Evolutionary conservation across 2,329 filamentous ascomycete species (phyloP), one percentile per base, ranked within the genome.

Genomic region (Fusarium cicatricum): DNA sequence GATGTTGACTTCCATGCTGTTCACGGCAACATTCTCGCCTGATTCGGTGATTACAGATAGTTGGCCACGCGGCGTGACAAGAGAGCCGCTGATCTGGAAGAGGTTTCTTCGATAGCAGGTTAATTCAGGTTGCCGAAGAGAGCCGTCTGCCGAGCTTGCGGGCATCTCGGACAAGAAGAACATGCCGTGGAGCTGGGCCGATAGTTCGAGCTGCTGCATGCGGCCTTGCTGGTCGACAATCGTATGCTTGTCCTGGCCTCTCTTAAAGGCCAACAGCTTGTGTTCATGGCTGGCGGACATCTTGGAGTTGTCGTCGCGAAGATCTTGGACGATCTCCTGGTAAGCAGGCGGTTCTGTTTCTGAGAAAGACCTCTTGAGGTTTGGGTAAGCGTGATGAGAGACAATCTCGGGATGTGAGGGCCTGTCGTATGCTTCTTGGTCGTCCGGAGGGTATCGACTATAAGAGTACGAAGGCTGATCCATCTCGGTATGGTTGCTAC

Each of bases 71-170:
- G 93, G 92, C 12, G 93, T 83, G 34, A 92, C 92, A 53, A 97
- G 85, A 5, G 89, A 92, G 53, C 94, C 94, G 58, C 92, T 96
- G 70, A 97, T 96, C 74, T 97, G 94, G 75, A 98, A 98, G 42
- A 98, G 81, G 71, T 98, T 98, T 41, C 94, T 87, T 62, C 94
- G 90, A 76, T 98, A 98, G 81, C 94, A 98, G 3, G 94, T 98
- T 72, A 98, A 77, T 76, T 98, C 94, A 46, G 86, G 91, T 71
- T 90, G 89, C 43, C 88, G 78, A 40, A 82, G 72, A 39, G 75
- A 79, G 55, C 83, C 84, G 62, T 89, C 85, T 62, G 74, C 80
- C 49, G 80, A 77, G 58, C 82, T 86, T 69, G 88, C 83, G 2
- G 89, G 88, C 78, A 90, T 90, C 72, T 94, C 90, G 26, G 90